phyloP scores from a whole-genome alignment of 2,329 filamentous ascomycete species.

The Penicillium paneum region DNA sequence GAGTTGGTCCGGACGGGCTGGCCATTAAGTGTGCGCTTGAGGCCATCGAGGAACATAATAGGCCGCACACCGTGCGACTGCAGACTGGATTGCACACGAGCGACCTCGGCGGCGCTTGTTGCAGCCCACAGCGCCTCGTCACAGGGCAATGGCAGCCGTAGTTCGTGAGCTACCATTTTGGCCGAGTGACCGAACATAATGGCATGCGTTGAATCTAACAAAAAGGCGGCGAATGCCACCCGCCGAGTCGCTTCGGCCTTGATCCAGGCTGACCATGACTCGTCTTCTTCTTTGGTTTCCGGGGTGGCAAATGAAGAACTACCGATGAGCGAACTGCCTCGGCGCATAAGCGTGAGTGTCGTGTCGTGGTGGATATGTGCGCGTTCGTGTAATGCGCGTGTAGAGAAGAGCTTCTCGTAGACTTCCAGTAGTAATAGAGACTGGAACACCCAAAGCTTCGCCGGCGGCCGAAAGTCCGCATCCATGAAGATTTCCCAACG shows the following conservation, averaged over 20 bases:
- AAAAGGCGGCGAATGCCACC: conserved; percentile 88
- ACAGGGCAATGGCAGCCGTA: conserved; percentile 85
- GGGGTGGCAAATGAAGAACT: conserved; percentile 81
- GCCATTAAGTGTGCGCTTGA: conserved; percentile 85
- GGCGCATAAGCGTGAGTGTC: conserved; percentile 89
- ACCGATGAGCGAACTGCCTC: conserved; percentile 86
- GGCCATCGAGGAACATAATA: conserved; percentile 81
- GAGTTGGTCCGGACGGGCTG: conserved; percentile 85
- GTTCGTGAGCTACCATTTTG: conserved; percentile 95
- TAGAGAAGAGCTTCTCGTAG: conserved; percentile 98
- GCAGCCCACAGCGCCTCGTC: conserved; percentile 92
- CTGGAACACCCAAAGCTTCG: conserved; percentile 95
- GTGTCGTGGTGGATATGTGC: conserved; percentile 97
- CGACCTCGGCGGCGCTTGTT: conserved; percentile 80
- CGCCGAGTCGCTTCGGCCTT: conserved; percentile 86
- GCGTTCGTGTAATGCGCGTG: conserved; percentile 83
- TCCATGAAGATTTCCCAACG: conserved; percentile 96
- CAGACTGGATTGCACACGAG: conserved; percentile 75
- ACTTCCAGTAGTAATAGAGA: conserved; percentile 82
- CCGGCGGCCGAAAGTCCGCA: conserved; percentile 80
- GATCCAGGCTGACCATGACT: conserved; percentile 96
- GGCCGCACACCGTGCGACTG: conserved; percentile 78
- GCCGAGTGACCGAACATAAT: conserved; percentile 98
- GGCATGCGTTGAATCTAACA: conserved; percentile 92
- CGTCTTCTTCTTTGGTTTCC: conserved; percentile 68